Percentiles rank a stretch among this genome's conserved stretches.
phyloP scores from a whole-genome alignment of 2,329 filamentous ascomycete genomes.

The Moelleriella libera region DNA sequence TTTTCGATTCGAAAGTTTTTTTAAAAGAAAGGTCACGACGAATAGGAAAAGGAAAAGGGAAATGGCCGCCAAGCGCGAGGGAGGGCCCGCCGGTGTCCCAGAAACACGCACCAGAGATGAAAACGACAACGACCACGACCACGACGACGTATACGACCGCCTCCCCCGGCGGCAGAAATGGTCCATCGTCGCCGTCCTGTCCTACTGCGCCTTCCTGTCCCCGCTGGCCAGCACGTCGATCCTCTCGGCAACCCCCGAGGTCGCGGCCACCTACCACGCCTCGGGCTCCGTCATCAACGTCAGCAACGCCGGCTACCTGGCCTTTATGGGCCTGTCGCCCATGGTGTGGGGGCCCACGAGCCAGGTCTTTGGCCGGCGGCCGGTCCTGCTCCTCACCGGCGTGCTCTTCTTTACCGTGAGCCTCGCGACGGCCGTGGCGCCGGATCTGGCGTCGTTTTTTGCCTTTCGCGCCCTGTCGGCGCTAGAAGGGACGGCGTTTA shows the following conservation, averaged over 20 bases:
- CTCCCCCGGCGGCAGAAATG: constrained; percentile 48
- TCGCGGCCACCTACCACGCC: constrained; percentile 49
- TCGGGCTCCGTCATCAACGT: constrained; percentile 57
- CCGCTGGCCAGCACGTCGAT: constrained; percentile 64
- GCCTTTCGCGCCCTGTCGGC: constrained; percentile 62
- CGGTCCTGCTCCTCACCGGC: constrained; percentile 43
- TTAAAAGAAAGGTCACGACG: too few relatives aligned
- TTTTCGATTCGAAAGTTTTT: too few relatives aligned
- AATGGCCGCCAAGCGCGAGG: too few relatives aligned
- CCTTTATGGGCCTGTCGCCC: constrained; percentile 58
- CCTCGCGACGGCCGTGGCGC: constrained; percentile 58
- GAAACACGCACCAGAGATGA: too few relatives aligned
- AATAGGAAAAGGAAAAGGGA: too few relatives aligned
- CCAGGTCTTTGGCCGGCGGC: constrained; percentile 45
- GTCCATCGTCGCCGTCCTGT: constrained; percentile 53
- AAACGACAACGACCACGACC: neutral
- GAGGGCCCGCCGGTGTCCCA: too few relatives aligned
- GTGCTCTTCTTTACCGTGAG: constrained; percentile 53
- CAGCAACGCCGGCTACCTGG: constrained; percentile 61
- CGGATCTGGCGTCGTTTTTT: constrained; percentile 57
- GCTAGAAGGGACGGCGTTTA: constrained; percentile 61
- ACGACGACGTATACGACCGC: constrained; percentile 46
- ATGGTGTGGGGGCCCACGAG: constrained; percentile 62
- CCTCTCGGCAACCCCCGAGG: constrained; percentile 59
- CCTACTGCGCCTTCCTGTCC: constrained; percentile 63